Conservation (phyloP, 371 early-diverging fungal genomes). For the Batkoa obscura region DNA sequence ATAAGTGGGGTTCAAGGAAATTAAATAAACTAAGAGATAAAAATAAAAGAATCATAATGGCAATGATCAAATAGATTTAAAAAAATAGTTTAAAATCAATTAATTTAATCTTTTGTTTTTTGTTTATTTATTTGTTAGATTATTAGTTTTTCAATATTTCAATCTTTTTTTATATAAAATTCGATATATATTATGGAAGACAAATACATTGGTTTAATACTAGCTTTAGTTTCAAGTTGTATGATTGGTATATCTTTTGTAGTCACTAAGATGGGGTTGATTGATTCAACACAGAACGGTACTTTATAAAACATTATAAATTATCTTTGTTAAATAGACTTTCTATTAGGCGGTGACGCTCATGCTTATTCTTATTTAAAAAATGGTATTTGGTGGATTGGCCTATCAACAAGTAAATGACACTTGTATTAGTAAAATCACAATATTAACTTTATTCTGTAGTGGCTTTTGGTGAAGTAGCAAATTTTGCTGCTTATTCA, state of each 20-base stretch:
- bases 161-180: no score
- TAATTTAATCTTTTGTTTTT: no score
- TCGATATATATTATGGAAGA: conserved; percentile 21
- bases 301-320: background rate
- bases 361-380: conserved; percentile 57
- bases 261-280: conserved; percentile 70
- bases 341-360: conserved; percentile 28
- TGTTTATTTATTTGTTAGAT: no score
- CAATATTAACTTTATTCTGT: background rate
- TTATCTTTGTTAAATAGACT: no score
- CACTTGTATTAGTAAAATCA: background rate
- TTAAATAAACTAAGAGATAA: no score
- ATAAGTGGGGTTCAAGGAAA: no score
- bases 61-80: no score
- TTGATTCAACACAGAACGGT: conserved; percentile 21
- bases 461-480: conserved; percentile 79
- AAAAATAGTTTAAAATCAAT: no score
- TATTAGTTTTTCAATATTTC: no score
- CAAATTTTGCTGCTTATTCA: conserved; percentile 83
- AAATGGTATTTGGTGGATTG: conserved; percentile 78
- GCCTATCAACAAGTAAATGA: conserved; percentile 61
- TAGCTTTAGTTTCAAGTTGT: conserved; percentile 59
- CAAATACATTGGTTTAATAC: conserved; percentile 63
- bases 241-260: conserved; percentile 71
- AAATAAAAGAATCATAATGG: no score